Conservation (phyloP, 805 yeast genomes). For the Candida adriatica region DNA sequence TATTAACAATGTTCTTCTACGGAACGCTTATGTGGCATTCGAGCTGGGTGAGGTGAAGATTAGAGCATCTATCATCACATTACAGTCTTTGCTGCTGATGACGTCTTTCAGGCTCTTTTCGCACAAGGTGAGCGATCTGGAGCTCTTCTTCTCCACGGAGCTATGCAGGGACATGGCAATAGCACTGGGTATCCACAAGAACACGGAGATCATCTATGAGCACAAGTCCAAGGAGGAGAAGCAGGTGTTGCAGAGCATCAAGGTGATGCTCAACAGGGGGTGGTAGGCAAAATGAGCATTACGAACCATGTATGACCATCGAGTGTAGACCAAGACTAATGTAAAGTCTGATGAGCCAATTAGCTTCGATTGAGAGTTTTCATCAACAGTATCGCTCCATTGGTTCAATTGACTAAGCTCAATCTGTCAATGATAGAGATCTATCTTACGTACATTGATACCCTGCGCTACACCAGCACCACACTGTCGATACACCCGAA, state of each 20-base stretch:
- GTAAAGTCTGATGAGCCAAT: no score
- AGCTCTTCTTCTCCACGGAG: slow-evolving; percentile 14
- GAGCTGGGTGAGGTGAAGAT: slow-evolving; percentile 17
- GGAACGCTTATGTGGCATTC: slow-evolving; percentile 13
- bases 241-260: slow-evolving; percentile 14
- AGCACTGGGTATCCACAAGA: slow-evolving; percentile 17
- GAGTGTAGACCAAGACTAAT: no score
- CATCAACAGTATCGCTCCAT: no score
- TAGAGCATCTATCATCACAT: slow-evolving; percentile 14
- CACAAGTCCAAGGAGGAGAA: slow-evolving; percentile 14
- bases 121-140: slow-evolving; percentile 13
- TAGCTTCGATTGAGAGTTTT: no score
- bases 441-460: no score
- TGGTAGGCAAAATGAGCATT: no score
- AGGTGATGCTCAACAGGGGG: slow-evolving; percentile 13
- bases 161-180: slow-evolving; percentile 18
- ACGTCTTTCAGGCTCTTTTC: slow-evolving; percentile 16
- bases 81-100: slow-evolving; percentile 14
- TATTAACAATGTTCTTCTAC: slow-evolving; percentile 6
- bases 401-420: no score
- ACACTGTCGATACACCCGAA: slow-evolving; percentile 94
- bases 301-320: no score
- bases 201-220: slow-evolving; percentile 17
- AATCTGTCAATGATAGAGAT: no score
- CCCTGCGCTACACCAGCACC: slow-evolving; percentile 37